Percentiles rank a stretch among this genome's conserved stretches.
Conservation (phyloP, 2,329 filamentous ascomycete genomes). For the Apiospora pterosperma region DNA sequence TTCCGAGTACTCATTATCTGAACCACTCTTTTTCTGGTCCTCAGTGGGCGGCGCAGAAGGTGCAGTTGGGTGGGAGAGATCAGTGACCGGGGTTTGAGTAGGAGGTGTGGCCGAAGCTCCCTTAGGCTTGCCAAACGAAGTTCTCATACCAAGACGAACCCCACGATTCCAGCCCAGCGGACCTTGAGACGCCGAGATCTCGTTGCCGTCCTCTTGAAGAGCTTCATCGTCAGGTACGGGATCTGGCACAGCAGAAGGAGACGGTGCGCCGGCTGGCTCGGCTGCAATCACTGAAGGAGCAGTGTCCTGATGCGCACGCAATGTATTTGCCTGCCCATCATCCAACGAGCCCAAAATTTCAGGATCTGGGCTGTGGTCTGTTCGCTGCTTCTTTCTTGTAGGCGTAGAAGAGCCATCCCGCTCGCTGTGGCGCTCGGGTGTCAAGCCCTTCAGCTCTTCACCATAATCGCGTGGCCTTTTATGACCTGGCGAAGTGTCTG, state of each 20-base stretch:
- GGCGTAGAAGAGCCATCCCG: constrained; percentile 7
- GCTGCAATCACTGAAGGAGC: neutral
- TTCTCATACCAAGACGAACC: constrained; percentile 21
- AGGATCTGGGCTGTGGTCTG: neutral
- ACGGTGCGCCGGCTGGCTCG: neutral
- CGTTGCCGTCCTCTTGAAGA: neutral
- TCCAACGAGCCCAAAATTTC: constrained; percentile 14
- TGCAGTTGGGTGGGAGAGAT: neutral
- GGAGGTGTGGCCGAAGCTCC: neutral
- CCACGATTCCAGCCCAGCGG: constrained; percentile 24
- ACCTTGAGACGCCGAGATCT: neutral
- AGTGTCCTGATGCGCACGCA: constrained; percentile 9
- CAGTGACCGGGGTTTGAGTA: neutral
- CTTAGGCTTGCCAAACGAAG: constrained; percentile 18
- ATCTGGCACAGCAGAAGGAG: neutral
- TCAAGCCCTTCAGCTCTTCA: constrained; percentile 27
- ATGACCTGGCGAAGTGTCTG: constrained; percentile 13
- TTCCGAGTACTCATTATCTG: neutral
- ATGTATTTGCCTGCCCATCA: constrained; percentile 31
- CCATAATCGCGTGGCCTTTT: constrained; percentile 27
- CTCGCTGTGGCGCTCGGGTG: constrained; percentile 16
- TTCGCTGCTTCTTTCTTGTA: constrained; percentile 21
- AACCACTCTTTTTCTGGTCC: constrained; percentile 30
- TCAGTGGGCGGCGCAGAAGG: constrained; percentile 6
- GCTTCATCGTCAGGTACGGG: neutral